phyloP scores from a whole-genome alignment of 2,329 filamentous ascomycete species.

The Onygena corvina region DNA sequence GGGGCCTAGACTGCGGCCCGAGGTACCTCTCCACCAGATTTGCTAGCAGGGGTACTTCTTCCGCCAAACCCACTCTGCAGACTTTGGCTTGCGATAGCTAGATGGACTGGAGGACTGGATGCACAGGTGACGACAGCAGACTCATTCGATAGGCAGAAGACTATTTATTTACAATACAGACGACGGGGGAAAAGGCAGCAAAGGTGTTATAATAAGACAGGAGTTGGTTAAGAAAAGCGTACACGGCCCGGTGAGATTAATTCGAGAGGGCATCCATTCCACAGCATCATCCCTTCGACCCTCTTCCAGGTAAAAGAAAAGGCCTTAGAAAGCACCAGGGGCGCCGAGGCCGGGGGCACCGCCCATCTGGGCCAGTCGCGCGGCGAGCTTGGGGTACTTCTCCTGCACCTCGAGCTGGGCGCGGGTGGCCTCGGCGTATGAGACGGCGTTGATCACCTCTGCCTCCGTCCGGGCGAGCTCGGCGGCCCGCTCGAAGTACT shows the following conservation, averaged over 20 bases:
- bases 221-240: conserved; percentile 1
- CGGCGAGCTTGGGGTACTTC: conserved; percentile 69
- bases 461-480: conserved; percentile 89
- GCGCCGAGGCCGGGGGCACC: conserved; percentile 26
- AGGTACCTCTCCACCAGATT: too few relatives aligned
- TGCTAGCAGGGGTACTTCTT: too few relatives aligned
- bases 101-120: too few relatives aligned
- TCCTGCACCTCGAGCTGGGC: conserved; percentile 89
- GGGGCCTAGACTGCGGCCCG: too few relatives aligned
- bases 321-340: background rate
- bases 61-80: too few relatives aligned
- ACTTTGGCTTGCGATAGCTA: too few relatives aligned
- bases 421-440: conserved; percentile 90
- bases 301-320: background rate
- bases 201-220: conserved; percentile 1
- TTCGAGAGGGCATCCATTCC: background rate
- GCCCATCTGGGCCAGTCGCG: conserved; percentile 55
- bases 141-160: background rate
- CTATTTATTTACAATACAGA: conserved; percentile 5
- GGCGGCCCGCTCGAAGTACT: conserved; percentile 92
- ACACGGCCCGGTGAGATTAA: background rate
- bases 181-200: background rate
- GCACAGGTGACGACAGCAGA: too few relatives aligned
- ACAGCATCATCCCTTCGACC: background rate
- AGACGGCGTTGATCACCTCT: conserved; percentile 91